Percentiles rank a stretch among this genome's conserved stretches.
These are phyloP conservation scores for Xylaria curta DNA, from an alignment of 495 filamentous ascomycete species.

Conservation along the genomic window DNA sequence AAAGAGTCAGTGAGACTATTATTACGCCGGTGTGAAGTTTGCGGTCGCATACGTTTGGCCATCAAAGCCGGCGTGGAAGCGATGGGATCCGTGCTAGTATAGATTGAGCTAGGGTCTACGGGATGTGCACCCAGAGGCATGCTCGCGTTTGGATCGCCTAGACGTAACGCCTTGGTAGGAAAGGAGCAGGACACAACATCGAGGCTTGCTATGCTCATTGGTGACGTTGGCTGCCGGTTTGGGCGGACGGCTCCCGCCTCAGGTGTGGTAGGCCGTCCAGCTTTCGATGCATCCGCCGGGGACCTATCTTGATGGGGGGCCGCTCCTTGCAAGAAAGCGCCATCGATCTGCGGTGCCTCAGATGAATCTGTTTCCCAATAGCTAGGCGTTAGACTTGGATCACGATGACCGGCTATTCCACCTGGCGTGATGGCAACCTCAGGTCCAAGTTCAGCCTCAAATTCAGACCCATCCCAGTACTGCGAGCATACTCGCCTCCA, in stretches of 20 bases:
- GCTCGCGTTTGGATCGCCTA: constrained; percentile 49
- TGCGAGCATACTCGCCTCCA: constrained; percentile 90
- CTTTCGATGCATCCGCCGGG: constrained; percentile 55
- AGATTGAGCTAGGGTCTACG: constrained; percentile 58
- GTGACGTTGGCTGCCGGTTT: constrained; percentile 50
- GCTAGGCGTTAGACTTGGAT: constrained; percentile 56
- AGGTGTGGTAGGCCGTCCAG: constrained; percentile 53
- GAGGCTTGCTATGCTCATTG: constrained; percentile 59
- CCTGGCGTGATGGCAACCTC: constrained; percentile 80
- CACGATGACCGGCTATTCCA: constrained; percentile 64
- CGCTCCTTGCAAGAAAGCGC: constrained; percentile 43
- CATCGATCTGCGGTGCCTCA: constrained; percentile 51
- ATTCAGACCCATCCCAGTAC: constrained; percentile 80
- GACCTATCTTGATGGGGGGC: constrained; percentile 44
- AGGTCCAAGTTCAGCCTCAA: constrained; percentile 61
- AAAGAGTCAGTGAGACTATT: constrained; percentile 81
- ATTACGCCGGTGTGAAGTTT: constrained; percentile 57
- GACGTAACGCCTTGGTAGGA: constrained; percentile 66
- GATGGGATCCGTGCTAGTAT: constrained; percentile 51
- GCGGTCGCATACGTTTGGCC: constrained; percentile 59
- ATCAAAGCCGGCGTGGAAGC: constrained; percentile 59
- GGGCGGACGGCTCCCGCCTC: constrained; percentile 40
- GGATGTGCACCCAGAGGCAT: constrained; percentile 67
- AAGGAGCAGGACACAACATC: constrained; percentile 84
- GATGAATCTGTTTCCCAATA: constrained; percentile 50